These are phyloP conservation scores for Phoma sp. DNA, from an alignment of 2,329 filamentous ascomycete species.

Conservation along the genomic window DNA sequence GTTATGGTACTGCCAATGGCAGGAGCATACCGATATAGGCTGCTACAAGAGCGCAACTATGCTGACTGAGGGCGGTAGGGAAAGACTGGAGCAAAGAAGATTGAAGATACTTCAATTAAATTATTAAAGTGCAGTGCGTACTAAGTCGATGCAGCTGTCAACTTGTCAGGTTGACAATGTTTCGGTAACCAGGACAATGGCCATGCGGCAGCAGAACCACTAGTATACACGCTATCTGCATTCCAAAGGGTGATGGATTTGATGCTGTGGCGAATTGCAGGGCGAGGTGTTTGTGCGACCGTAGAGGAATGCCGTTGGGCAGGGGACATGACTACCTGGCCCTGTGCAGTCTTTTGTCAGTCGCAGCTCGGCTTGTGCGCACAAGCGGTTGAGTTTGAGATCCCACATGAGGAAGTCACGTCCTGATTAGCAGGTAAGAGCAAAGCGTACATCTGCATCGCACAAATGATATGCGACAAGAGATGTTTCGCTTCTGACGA, in stretches of 20 bases:
- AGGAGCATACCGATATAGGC: not conserved
- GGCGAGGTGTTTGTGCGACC: constrained; percentile 8
- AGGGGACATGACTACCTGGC: constrained; percentile 3
- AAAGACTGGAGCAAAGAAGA: not conserved
- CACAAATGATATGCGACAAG: not conserved
- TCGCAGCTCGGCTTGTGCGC: constrained; percentile 1
- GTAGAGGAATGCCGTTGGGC: constrained; percentile 8
- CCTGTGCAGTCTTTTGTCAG: not conserved
- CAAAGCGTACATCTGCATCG: not conserved
- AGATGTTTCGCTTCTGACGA: not conserved
- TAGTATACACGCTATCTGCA: constrained; percentile 7
- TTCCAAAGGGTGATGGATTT: constrained; percentile 10
- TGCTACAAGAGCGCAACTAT: not conserved
- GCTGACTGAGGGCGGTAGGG: not conserved
- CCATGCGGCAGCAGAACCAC: constrained; percentile 7
- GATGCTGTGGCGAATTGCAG: constrained; percentile 7
- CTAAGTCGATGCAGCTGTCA: constrained; percentile 7
- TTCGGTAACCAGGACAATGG: constrained; percentile 15
- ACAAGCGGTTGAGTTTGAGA: not conserved
- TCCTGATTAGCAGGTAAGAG: not conserved
- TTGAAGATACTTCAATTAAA: not conserved
- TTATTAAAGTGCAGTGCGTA: not conserved
- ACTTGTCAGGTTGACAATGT: constrained; percentile 6
- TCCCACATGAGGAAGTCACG: not conserved
- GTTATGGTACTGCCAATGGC: not conserved